Evolutionary conservation across 495 filamentous ascomycete species (phyloP).

Genomic region (Viridothelium virens): DNA sequence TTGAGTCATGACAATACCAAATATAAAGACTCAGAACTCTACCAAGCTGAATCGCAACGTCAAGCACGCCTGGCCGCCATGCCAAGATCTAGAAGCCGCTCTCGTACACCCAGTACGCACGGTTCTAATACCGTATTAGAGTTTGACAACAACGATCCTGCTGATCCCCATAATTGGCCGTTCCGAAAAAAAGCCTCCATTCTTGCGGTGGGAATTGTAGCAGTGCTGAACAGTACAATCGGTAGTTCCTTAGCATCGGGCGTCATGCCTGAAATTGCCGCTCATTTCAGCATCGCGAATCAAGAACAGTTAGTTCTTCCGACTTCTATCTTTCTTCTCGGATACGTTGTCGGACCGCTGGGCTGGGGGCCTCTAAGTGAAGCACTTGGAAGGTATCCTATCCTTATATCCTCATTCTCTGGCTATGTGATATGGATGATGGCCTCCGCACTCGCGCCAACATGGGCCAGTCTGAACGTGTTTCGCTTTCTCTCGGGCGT

Average conservation of each 20-base stretch:
- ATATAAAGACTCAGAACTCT: slow-evolving; percentile 3
- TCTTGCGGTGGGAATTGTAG: slow-evolving; percentile 49
- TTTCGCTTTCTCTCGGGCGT: slow-evolving; percentile 61
- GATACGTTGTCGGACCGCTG: slow-evolving; percentile 59
- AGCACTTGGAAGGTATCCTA: slow-evolving; percentile 56
- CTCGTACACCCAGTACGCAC: slow-evolving; percentile 10
- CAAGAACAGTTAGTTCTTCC: slow-evolving; percentile 57
- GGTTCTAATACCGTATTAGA: background rate
- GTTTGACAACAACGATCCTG: slow-evolving; percentile 29
- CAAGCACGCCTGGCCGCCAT: background rate
- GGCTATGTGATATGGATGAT: slow-evolving; percentile 61
- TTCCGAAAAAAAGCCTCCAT: slow-evolving; percentile 51
- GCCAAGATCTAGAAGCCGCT: background rate
- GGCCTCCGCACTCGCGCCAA: slow-evolving; percentile 60
- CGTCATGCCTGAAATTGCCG: slow-evolving; percentile 49
- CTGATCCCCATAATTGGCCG: slow-evolving; percentile 31
- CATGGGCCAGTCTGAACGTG: slow-evolving; percentile 56
- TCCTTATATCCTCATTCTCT: slow-evolving; percentile 54
- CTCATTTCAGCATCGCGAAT: slow-evolving; percentile 51
- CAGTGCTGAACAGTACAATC: slow-evolving; percentile 70
- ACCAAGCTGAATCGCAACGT: background rate
- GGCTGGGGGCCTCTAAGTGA: slow-evolving; percentile 65
- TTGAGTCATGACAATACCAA: slow-evolving; percentile 4
- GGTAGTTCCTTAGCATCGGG: slow-evolving; percentile 59
- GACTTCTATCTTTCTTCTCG: slow-evolving; percentile 66